These are phyloP conservation scores for Podospora didyma DNA, from an alignment of 495 filamentous ascomycete species.

Conservation along the genomic window DNA sequence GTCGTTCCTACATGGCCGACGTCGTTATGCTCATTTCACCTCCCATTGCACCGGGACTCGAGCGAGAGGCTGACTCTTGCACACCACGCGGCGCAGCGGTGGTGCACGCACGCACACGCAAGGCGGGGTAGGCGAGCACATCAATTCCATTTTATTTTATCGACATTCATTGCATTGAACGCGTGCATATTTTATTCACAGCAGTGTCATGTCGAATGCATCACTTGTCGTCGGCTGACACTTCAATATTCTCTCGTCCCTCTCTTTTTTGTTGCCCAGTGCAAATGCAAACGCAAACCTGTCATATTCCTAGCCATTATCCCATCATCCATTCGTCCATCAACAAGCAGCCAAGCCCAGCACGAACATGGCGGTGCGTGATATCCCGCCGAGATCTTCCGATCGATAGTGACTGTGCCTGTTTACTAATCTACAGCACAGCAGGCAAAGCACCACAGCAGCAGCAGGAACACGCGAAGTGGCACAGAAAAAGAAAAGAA, in stretches of 20 bases:
- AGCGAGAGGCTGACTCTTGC: not conserved
- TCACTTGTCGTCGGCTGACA: too few relatives aligned
- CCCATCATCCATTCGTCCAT: not conserved
- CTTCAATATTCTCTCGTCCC: not conserved
- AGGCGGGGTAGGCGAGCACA: too few relatives aligned
- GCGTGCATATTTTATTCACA: too few relatives aligned
- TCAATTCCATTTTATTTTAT: too few relatives aligned
- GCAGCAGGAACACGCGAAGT: not conserved
- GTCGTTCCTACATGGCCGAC: conserved; percentile 4
- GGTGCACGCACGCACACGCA: too few relatives aligned
- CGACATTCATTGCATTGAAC: too few relatives aligned
- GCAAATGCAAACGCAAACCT: not conserved
- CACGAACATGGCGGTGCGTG: not conserved
- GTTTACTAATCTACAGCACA: not conserved
- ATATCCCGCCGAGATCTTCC: not conserved
- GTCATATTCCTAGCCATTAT: not conserved
- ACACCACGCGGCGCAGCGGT: not conserved
- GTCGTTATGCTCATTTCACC: conserved; percentile 2
- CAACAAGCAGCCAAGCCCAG: not conserved
- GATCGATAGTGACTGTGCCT: not conserved
- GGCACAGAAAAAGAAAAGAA: not conserved
- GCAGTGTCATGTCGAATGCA: too few relatives aligned
- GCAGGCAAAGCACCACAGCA: not conserved
- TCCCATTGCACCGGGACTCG: not conserved
- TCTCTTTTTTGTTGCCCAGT: not conserved